Percentiles rank a stretch among this genome's conserved stretches.
Evolutionary conservation across 2,329 filamentous ascomycete species (phyloP).

Genomic region (Allantophomopsis lycopodina): DNA sequence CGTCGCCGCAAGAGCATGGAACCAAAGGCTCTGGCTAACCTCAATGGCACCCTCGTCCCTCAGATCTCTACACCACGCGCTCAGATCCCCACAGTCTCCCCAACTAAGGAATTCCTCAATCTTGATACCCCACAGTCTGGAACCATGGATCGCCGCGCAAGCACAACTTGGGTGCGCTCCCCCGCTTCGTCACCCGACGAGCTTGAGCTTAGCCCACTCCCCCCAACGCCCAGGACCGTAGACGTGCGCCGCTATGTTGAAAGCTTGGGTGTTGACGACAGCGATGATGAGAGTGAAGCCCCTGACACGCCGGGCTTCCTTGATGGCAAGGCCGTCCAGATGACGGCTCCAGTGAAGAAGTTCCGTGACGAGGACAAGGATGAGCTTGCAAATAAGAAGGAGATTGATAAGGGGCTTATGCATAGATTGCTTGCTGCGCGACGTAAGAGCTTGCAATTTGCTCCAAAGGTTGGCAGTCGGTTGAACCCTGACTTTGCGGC

Average conservation of each 20-base stretch:
- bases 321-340: conserved; percentile 7
- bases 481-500: conserved; percentile 19
- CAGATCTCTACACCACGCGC: conserved; percentile 16
- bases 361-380: conserved; percentile 5
- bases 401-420: conserved; percentile 30
- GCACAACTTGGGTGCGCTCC: conserved; percentile 18
- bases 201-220: conserved; percentile 10
- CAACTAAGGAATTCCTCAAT: conserved; percentile 16
- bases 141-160: conserved; percentile 12
- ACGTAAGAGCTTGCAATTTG: conserved; percentile 66
- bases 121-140: conserved; percentile 16
- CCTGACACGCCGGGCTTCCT: conserved; percentile 16
- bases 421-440: conserved; percentile 50
- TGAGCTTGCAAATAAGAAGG: conserved; percentile 21
- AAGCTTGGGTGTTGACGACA: conserved; percentile 4
- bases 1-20: conserved; percentile 74
- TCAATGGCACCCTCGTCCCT: conserved; percentile 48
- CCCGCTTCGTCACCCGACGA: conserved; percentile 7
- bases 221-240: conserved; percentile 16
- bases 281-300: conserved; percentile 11
- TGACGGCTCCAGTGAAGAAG: conserved; percentile 15
- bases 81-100: conserved; percentile 12
- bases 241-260: conserved; percentile 15
- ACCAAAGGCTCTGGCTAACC: conserved; percentile 53
- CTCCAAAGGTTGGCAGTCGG: conserved; percentile 62